Conservation (phyloP, 1,284 basidiomycete species). For the Irpex sp. region DNA sequence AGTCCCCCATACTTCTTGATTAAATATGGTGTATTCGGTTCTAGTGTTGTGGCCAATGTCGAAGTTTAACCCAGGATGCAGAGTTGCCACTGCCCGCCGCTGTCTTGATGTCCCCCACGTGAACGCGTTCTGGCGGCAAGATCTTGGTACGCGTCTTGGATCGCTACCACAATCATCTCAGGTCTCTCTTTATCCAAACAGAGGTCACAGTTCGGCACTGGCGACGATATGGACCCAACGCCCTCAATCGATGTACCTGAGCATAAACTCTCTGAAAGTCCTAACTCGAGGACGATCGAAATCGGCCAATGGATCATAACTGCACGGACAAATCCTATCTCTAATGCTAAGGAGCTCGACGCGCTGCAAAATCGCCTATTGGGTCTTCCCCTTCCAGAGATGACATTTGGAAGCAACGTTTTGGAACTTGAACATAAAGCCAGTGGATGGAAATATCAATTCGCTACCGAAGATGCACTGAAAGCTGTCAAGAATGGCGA, state of each 20-base stretch:
- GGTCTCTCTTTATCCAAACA: neutral
- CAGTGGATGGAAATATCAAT: constrained; percentile 62
- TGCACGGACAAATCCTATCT: constrained; percentile 64
- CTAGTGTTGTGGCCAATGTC: neutral
- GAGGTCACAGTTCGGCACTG: neutral
- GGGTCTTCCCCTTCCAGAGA: constrained; percentile 86
- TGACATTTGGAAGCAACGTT: constrained; percentile 91
- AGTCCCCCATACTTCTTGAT: constrained; percentile 33
- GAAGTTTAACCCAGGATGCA: neutral
- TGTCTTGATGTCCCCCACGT: neutral
- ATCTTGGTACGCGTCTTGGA: neutral
- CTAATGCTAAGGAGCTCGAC: constrained; percentile 71
- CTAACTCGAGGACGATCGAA: constrained; percentile 60
- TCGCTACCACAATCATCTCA: constrained; percentile 2
- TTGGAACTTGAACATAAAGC: constrained; percentile 60
- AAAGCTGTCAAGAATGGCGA: constrained; percentile 72
- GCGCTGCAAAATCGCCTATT: constrained; percentile 54
- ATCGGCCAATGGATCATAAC: constrained; percentile 62
- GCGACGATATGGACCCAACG: constrained; percentile 25
- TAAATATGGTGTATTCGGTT: neutral
- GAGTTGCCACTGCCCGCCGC: neutral
- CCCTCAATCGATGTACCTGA: constrained; percentile 45
- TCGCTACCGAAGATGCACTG: constrained; percentile 70
- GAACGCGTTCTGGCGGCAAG: neutral
- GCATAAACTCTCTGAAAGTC: constrained; percentile 59